Evolutionary conservation across 306 rosid species (phyloP), one percentile per base, ranked within the genome.

Genomic region (Malus asiatica): DNA sequence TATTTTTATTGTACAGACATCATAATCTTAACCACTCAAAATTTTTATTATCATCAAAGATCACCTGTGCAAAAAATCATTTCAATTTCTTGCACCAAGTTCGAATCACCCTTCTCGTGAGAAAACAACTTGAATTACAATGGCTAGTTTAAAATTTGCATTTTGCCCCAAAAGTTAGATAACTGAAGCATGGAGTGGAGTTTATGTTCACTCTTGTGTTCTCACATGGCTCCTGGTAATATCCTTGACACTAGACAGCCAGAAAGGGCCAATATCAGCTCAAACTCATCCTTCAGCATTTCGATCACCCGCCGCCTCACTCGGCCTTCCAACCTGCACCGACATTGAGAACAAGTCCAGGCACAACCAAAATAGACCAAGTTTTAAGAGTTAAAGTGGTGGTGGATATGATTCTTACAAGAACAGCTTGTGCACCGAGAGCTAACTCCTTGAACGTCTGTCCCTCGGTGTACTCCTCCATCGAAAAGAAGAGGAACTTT

Each of bases 401-500:
- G 14, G 59, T 25, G 18, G n/a, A 20, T 55, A 55, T 55, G 61
- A 57, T 57, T 59, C 84, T 76, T 86, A 86, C 94, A 59, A 88
- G 90, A 64, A 90, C 90, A n/a, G 95, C 89, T 64, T 88, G 79
- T 44, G 89, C 92, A 13, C 92, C 92, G 11, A 86, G 87, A 80
- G 95, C 92, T 71, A 90, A 79, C 25, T 88, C 95, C 83, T 90
- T 88, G 71, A 88, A 90, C 74, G 69, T 86, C 88, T 11, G 95
- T 88, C 76, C 92, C 90, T 77, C 88, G 84, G 71, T 88, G 78
- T 35, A 90, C 85, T 61, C 95, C 95, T 33, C 95, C 92, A 45
- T 88, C 90, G 25, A 88, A 32, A 25, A 88, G 84, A 23, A 90
- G 84, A 6, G 95, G 92, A 75, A 83, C 71, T 82, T 64, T 86